These are phyloP conservation scores for Blumeria graminis DNA, from an alignment of 2,329 filamentous ascomycete genomes.

Conservation along the genomic window DNA sequence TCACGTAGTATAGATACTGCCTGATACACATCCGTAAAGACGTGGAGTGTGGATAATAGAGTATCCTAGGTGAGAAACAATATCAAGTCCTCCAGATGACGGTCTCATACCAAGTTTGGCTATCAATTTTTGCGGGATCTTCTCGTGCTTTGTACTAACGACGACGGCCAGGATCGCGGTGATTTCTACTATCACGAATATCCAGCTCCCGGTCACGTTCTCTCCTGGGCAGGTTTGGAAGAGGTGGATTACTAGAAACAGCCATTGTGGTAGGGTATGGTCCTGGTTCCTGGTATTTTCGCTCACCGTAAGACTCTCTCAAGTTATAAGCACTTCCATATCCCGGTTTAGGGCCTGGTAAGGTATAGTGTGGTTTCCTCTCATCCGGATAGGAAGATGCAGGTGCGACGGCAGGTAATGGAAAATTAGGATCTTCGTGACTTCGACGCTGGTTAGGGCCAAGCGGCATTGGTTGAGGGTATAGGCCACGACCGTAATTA, in stretches of 20 bases:
- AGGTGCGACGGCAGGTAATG: conserved; percentile 5
- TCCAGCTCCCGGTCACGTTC: conserved; percentile 11
- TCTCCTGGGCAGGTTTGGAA: conserved; percentile 8
- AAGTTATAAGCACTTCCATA: conserved; percentile 8
- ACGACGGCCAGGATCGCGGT: conserved; percentile 6
- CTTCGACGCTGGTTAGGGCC: conserved; percentile 4
- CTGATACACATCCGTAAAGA: too few species aligned
- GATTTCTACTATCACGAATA: conserved; percentile 8
- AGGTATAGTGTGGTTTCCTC: neutral
- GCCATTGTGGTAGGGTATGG: conserved; percentile 8
- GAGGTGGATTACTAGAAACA: conserved; percentile 8
- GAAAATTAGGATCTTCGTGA: conserved; percentile 14
- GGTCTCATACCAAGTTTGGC: too few species aligned
- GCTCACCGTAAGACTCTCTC: conserved; percentile 7
- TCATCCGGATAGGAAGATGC: neutral
- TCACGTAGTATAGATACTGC: too few species aligned
- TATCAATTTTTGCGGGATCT: too few species aligned
- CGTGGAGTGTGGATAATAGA: too few species aligned
- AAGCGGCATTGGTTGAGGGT: conserved; percentile 14
- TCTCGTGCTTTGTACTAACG: conserved; percentile 2
- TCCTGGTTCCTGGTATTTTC: conserved; percentile 7
- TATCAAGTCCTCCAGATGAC: too few species aligned
- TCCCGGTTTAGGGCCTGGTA: conserved; percentile 5
- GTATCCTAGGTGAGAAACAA: too few species aligned
- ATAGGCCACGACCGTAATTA: conserved; percentile 36